phyloP scores from a whole-genome alignment of 805 yeast species.

The Peterozyma toletana region DNA sequence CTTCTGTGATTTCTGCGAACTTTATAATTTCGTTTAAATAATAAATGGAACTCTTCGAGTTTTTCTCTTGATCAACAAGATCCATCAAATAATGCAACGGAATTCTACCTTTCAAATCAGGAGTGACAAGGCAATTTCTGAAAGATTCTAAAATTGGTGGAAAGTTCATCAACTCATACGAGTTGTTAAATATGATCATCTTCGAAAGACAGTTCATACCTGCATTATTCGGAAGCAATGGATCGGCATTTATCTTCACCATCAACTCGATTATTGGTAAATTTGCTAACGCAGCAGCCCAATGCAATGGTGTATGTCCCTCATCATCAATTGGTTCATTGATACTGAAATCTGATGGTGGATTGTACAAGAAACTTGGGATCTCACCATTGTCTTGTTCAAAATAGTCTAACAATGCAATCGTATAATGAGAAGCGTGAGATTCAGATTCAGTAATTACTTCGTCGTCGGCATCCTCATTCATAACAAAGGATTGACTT shows the following conservation, averaged over 20 bases:
- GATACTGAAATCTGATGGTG: conserved; percentile 59
- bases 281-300: conserved; percentile 82
- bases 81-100: conserved; percentile 67
- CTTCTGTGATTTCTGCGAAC: conserved; percentile 18
- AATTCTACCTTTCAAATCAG: conserved; percentile 65
- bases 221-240: conserved; percentile 38
- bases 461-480: not conserved
- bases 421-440: conserved; percentile 28
- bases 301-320: conserved; percentile 75
- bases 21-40: conserved; percentile 34
- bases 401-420: conserved; percentile 41
- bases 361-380: conserved; percentile 35
- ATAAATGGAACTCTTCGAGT: conserved; percentile 43
- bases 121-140: conserved; percentile 60
- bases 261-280: conserved; percentile 50
- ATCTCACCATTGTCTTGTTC: conserved; percentile 35
- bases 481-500: conserved; percentile 6
- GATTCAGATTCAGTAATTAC: conserved; percentile 19
- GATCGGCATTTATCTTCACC: conserved; percentile 50
- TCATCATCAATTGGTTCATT: conserved; percentile 70
- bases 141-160: conserved; percentile 50
- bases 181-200: conserved; percentile 63
- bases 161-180: conserved; percentile 58
- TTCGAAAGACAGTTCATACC: conserved; percentile 72
- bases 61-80: conserved; percentile 33